Conservation (phyloP, 768 basidiomycete genomes). For the Mycena galericulata region DNA sequence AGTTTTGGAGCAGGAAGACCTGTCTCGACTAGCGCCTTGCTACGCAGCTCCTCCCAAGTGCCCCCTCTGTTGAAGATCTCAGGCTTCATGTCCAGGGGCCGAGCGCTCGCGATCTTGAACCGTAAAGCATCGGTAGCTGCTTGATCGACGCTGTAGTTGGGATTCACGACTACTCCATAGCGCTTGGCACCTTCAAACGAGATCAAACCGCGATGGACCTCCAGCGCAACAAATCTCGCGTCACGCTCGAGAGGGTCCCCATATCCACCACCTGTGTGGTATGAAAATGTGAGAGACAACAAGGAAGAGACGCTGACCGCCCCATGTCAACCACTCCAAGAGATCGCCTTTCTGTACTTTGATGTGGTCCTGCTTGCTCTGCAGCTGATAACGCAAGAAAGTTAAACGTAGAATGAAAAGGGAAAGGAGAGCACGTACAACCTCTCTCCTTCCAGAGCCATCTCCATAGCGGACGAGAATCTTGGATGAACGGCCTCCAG, state of each 20-base stretch:
- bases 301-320: constrained; percentile 11
- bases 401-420: not conserved
- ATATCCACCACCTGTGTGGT: constrained; percentile 26
- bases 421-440: not conserved
- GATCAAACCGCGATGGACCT: constrained; percentile 27
- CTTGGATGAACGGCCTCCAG: constrained; percentile 31
- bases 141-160: constrained; percentile 22
- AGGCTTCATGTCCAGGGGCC: not conserved
- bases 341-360: constrained; percentile 30
- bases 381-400: not conserved
- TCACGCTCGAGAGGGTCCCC: constrained; percentile 34
- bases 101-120: constrained; percentile 3
- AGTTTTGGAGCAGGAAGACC: constrained; percentile 26
- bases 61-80: constrained; percentile 35
- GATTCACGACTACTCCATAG: constrained; percentile 30
- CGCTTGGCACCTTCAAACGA: constrained; percentile 29
- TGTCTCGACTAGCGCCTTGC: constrained; percentile 24
- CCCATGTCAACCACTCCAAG: constrained; percentile 38
- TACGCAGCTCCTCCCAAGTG: constrained; percentile 24
- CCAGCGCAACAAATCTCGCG: constrained; percentile 28
- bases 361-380: constrained; percentile 34
- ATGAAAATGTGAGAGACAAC: not conserved
- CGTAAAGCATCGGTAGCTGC: constrained; percentile 24
- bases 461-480: constrained; percentile 23
- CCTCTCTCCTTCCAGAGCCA: constrained; percentile 25